Evolutionary conservation across 768 basidiomycete genomes (phyloP).

Genomic region (Rhizopogon salebrosus): DNA sequence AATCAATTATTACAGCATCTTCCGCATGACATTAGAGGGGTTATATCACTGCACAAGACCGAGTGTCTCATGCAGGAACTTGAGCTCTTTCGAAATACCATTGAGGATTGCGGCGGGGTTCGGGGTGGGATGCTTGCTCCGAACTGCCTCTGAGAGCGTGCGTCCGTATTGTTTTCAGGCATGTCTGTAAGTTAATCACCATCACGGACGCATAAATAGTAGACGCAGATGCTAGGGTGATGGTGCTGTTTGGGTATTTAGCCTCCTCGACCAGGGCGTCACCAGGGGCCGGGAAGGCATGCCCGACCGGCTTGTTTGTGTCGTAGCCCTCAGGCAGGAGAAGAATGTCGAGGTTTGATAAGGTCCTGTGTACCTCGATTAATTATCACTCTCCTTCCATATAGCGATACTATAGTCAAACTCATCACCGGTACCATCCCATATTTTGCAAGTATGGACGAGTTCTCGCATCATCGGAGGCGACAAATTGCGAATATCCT

Average conservation of each 20-base stretch:
- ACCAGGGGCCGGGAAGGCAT: background rate
- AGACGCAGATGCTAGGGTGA: constrained; percentile 17
- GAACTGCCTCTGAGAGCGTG: background rate
- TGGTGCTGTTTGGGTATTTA: constrained; percentile 1
- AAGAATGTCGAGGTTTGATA: background rate
- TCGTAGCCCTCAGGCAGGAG: background rate
- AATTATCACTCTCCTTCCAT: background rate
- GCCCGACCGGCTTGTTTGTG: background rate
- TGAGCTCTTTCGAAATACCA: constrained; percentile 15
- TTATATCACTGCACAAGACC: constrained; percentile 26
- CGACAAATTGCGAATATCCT: background rate
- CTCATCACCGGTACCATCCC: background rate
- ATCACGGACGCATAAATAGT: constrained; percentile 15
- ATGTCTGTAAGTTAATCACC: constrained; percentile 10
- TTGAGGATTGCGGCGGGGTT: background rate
- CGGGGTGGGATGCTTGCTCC: background rate
- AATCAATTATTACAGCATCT: constrained; percentile 20
- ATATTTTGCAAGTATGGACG: too few relatives aligned
- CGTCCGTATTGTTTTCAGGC: constrained; percentile 4
- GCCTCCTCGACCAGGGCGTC: background rate
- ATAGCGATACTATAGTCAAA: background rate
- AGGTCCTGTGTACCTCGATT: too few relatives aligned
- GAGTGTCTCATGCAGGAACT: constrained; percentile 17
- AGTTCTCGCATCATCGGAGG: background rate
- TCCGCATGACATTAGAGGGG: constrained; percentile 21